A percentile compares a stretch with the other conserved stretches of the same genome.
These are phyloP conservation scores for Colletotrichum agaves DNA, from an alignment of 2,329 filamentous ascomycete genomes.

Conservation along the genomic window DNA sequence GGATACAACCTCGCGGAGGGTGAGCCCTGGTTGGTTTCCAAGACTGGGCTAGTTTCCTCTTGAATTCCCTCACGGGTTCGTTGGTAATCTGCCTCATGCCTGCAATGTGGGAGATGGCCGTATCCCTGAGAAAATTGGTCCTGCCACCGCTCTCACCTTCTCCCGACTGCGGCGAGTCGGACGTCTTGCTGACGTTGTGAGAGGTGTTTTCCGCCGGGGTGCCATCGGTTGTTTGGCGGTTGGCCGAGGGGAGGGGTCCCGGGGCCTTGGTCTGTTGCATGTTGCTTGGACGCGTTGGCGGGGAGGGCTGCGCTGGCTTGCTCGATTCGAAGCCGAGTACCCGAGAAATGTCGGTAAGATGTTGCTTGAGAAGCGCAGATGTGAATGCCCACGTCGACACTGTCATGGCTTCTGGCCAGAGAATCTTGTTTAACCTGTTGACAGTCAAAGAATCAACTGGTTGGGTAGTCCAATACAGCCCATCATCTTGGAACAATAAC, in stretches of 20 bases:
- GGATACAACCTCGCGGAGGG: constrained; percentile 62
- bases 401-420: constrained; percentile 65
- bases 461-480: constrained; percentile 58
- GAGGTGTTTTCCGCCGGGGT: constrained; percentile 29
- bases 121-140: constrained; percentile 38
- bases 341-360: constrained; percentile 54
- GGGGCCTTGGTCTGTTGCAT: constrained; percentile 24
- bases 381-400: constrained; percentile 63
- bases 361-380: constrained; percentile 58
- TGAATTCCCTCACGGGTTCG: constrained; percentile 33
- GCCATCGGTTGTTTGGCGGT: constrained; percentile 37
- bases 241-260: constrained; percentile 23
- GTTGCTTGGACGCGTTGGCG: not conserved
- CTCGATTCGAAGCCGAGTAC: constrained; percentile 56
- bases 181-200: constrained; percentile 27
- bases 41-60: constrained; percentile 45
- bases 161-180: constrained; percentile 13
- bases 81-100: constrained; percentile 37
- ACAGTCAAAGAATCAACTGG: constrained; percentile 61
- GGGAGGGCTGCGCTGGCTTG: not conserved
- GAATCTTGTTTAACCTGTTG: constrained; percentile 56
- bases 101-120: constrained; percentile 35
- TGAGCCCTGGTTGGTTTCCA: constrained; percentile 57
- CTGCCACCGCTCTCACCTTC: constrained; percentile 32
- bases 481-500: constrained; percentile 60